phyloP scores from a whole-genome alignment of 164 flowering plant genomes.

The Vitis rupestris region DNA sequence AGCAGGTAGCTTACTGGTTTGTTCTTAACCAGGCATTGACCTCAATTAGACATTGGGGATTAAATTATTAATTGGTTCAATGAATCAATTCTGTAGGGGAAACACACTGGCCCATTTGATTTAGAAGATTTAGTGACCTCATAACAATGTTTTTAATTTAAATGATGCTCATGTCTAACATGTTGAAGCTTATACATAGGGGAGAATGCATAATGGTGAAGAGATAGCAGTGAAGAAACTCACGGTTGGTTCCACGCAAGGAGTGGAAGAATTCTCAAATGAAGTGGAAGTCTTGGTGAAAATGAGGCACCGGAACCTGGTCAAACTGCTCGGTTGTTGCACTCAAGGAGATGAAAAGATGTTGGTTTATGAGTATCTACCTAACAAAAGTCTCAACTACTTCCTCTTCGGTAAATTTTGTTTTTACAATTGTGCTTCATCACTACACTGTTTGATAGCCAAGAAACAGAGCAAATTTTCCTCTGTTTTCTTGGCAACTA shows the following conservation, averaged over 20 bases:
- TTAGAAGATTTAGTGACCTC: too few relatives aligned
- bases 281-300: slow-evolving; percentile 20
- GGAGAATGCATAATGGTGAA: slow-evolving; percentile 20
- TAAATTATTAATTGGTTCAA: neutral
- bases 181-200: slow-evolving; percentile 7
- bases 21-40: too few relatives aligned
- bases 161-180: neutral
- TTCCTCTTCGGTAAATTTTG: slow-evolving; percentile 24
- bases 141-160: neutral
- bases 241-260: slow-evolving; percentile 18
- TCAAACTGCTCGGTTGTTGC: slow-evolving; percentile 25
- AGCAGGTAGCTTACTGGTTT: too few relatives aligned
- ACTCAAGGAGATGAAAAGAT: slow-evolving; percentile 21
- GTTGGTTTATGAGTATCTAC: slow-evolving; percentile 25
- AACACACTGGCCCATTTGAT: too few relatives aligned
- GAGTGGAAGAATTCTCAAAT: slow-evolving; percentile 22
- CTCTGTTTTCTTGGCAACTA: neutral
- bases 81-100: neutral
- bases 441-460: too few relatives aligned
- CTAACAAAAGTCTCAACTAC: slow-evolving; percentile 23
- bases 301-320: slow-evolving; percentile 27
- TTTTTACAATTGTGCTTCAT: too few relatives aligned
- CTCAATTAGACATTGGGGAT: too few relatives aligned
- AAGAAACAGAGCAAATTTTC: neutral
- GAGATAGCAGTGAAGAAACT: slow-evolving; percentile 30